phyloP scores from a whole-genome alignment of 768 basidiomycete genomes.

The Pisolithus marmoratus region DNA sequence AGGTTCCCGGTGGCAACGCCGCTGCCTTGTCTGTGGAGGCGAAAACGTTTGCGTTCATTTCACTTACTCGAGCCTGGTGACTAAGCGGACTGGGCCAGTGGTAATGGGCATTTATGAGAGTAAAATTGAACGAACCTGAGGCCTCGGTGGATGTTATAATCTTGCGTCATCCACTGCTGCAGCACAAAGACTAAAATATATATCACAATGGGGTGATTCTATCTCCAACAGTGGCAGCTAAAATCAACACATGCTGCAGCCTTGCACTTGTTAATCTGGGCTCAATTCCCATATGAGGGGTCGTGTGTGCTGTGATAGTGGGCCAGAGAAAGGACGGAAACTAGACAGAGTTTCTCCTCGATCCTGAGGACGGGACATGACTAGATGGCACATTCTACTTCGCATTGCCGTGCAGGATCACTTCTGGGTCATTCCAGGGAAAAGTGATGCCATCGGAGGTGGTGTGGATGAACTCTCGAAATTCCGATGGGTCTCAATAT shows the following conservation, averaged over 20 bases:
- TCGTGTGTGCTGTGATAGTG: conserved; percentile 64
- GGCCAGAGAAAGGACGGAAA: conserved; percentile 27
- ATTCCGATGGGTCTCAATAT: conserved; percentile 7
- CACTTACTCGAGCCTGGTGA: no score
- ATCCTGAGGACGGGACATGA: conserved; percentile 40
- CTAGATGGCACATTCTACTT: conserved; percentile 55
- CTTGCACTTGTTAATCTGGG: conserved; percentile 49
- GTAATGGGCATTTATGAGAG: no score
- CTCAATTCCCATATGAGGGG: conserved; percentile 68
- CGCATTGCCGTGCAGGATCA: conserved; percentile 51
- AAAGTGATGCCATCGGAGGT: conserved; percentile 21
- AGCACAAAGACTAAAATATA: no score
- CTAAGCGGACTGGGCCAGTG: no score
- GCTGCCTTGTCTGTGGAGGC: no score
- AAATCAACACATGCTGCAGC: conserved; percentile 68
- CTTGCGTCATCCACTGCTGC: no score
- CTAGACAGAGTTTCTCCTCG: conserved; percentile 37
- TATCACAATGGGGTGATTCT: no score
- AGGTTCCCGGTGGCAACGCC: no score
- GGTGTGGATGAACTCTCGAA: conserved; percentile 22
- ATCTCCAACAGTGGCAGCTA: conserved; percentile 56
- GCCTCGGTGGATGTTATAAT: no score
- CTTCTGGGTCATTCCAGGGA: neutral
- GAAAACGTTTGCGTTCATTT: no score
- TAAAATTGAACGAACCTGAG: no score